Evolutionary conservation across 352 stramenopile genomes (phyloP).

Genomic region (Pythium vanterpoolii): DNA sequence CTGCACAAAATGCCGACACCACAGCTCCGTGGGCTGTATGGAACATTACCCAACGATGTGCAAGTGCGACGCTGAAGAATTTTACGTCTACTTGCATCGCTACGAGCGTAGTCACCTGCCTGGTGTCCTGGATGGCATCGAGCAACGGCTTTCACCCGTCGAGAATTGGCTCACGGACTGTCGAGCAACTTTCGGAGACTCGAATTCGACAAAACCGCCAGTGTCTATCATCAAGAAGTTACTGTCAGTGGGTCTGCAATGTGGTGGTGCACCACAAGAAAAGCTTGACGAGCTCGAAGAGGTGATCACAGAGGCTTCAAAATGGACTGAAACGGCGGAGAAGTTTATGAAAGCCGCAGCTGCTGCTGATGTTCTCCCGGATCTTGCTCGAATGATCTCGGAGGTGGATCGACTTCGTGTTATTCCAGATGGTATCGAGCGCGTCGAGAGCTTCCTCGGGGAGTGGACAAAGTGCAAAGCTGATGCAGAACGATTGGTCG

Average conservation of each 20-base stretch:
- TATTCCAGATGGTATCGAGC: slow-evolving; percentile 11
- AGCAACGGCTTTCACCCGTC: slow-evolving; percentile 31
- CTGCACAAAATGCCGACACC: slow-evolving; percentile 64
- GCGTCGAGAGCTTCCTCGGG: slow-evolving; percentile 14
- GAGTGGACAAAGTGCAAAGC: slow-evolving; percentile 11
- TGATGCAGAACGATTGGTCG: slow-evolving; percentile 10
- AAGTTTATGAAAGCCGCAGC: slow-evolving; percentile 8
- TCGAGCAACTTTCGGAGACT: slow-evolving; percentile 21
- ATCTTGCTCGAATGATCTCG: slow-evolving; percentile 15
- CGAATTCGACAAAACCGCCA: slow-evolving; percentile 1
- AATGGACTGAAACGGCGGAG: slow-evolving; percentile 20
- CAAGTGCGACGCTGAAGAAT: slow-evolving; percentile 48
- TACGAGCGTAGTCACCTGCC: slow-evolving; percentile 41
- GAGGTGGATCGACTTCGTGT: neutral
- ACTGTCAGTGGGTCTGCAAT: slow-evolving; percentile 7
- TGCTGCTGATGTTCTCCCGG: neutral
- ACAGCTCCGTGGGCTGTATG: slow-evolving; percentile 59
- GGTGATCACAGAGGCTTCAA: slow-evolving; percentile 12
- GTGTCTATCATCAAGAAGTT: slow-evolving; percentile 26
- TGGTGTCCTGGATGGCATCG: slow-evolving; percentile 33
- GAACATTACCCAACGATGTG: slow-evolving; percentile 80
- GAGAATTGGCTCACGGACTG: slow-evolving; percentile 42
- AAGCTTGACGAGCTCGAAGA: slow-evolving; percentile 23
- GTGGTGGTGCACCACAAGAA: slow-evolving; percentile 18
- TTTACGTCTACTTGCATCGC: slow-evolving; percentile 65